Evolutionary conservation across 345 rosid genomes (phyloP).

Genomic region (Linum usitatissimum): DNA sequence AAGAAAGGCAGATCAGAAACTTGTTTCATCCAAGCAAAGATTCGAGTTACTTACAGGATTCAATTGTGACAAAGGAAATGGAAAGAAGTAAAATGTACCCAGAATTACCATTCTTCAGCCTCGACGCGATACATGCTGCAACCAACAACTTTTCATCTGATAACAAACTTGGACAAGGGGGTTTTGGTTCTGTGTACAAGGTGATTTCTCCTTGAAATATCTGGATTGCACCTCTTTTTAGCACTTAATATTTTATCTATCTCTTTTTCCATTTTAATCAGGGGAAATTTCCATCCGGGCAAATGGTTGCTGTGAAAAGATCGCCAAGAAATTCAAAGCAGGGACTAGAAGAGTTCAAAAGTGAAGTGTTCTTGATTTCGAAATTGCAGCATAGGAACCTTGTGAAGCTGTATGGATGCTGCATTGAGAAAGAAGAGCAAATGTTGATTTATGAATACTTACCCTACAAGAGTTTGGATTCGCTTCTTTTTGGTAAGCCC

Average conservation of each 20-base stretch:
- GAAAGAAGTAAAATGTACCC: neutral
- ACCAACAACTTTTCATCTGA: neutral
- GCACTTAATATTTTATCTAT: neutral
- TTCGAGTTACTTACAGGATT: neutral
- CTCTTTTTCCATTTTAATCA: neutral
- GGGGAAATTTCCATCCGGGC: neutral
- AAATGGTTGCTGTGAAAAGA: neutral
- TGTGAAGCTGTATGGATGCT: constrained; percentile 11
- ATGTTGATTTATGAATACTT: constrained; percentile 12
- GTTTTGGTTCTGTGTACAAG: neutral
- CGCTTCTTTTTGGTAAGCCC: constrained; percentile 9
- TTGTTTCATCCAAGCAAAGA: neutral
- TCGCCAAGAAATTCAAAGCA: neutral
- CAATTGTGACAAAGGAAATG: neutral
- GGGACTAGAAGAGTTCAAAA: neutral
- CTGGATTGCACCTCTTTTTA: neutral
- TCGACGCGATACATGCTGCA: neutral
- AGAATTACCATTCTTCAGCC: neutral
- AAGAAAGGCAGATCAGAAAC: neutral
- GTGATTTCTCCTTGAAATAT: neutral
- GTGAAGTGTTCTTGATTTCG: neutral
- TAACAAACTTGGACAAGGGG: neutral
- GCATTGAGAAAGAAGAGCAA: constrained; percentile 10
- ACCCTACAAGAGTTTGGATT: constrained; percentile 13
- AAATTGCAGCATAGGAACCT: neutral